phyloP scores from a whole-genome alignment of 1,284 basidiomycete genomes.

The Coniophora puteana region DNA sequence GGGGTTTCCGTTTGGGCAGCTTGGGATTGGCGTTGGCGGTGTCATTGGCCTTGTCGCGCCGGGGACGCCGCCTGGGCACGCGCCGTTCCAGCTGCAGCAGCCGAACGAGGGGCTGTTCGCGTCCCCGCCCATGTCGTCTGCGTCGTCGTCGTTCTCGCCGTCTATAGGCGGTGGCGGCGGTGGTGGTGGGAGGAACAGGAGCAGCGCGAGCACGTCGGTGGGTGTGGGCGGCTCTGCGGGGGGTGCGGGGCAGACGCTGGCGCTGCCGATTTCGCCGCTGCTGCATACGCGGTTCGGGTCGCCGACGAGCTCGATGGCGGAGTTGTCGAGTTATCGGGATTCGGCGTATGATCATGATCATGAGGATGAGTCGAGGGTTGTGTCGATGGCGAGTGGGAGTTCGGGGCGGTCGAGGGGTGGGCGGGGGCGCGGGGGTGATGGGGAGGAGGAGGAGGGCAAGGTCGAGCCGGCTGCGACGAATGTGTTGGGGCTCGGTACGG shows the following conservation, averaged over 20 bases:
- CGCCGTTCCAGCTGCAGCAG: background rate
- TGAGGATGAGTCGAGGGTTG: constrained; percentile 7
- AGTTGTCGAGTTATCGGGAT: too few species aligned
- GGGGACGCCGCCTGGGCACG: background rate
- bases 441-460: background rate
- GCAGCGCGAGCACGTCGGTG: background rate
- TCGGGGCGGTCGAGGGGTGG: constrained; percentile 10
- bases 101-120: background rate
- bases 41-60: too few species aligned
- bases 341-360: constrained; percentile 23
- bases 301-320: constrained; percentile 35
- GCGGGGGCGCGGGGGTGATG: constrained; percentile 9
- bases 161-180: background rate
- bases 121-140: constrained; percentile 2
- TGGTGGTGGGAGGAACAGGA: constrained; percentile 1
- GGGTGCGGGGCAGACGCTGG: constrained; percentile 17
- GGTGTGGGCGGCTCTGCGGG: constrained; percentile 13
- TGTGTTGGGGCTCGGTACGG: background rate
- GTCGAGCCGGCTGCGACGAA: background rate
- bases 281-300: constrained; percentile 53
- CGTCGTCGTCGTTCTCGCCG: constrained; percentile 2
- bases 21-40: background rate
- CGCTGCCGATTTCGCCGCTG: constrained; percentile 37
- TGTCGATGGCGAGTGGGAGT: constrained; percentile 14
- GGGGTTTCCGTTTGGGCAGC: constrained; percentile 17